These are phyloP conservation scores for Botryosphaeria dothidea DNA, from an alignment of 2,329 filamentous ascomycete species.

Conservation along the genomic window DNA sequence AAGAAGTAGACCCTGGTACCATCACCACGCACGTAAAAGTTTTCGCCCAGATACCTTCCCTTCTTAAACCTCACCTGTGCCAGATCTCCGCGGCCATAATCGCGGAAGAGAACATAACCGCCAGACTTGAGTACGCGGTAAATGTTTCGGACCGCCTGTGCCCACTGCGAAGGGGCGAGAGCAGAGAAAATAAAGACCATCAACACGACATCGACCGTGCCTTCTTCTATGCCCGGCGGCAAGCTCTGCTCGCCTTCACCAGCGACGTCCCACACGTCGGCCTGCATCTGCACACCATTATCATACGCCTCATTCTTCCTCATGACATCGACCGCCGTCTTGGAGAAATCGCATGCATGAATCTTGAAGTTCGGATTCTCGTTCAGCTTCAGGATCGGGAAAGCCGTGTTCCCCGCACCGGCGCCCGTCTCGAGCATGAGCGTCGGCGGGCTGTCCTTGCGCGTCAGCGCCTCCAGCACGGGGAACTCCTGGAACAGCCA, in stretches of 20 bases:
- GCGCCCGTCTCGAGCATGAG: slow-evolving; percentile 88
- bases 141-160: slow-evolving; percentile 77
- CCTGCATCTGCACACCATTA: slow-evolving; percentile 66
- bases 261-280: slow-evolving; percentile 93
- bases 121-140: slow-evolving; percentile 83
- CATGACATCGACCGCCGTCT: slow-evolving; percentile 92
- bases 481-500: slow-evolving; percentile 98
- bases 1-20: slow-evolving; percentile 98
- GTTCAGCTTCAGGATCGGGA: slow-evolving; percentile 83
- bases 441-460: slow-evolving; percentile 66
- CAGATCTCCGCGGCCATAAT: slow-evolving; percentile 93
- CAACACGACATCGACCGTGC: slow-evolving; percentile 86
- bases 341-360: slow-evolving; percentile 95
- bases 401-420: slow-evolving; percentile 94
- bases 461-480: slow-evolving; percentile 73
- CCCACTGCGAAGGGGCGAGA: slow-evolving; percentile 82
- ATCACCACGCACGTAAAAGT: slow-evolving; percentile 95
- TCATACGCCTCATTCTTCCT: slow-evolving; percentile 76
- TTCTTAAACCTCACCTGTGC: slow-evolving; percentile 98
- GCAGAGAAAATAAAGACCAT: slow-evolving; percentile 98
- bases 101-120: slow-evolving; percentile 90
- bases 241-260: slow-evolving; percentile 55
- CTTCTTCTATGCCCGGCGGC: slow-evolving; percentile 74
- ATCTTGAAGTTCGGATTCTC: slow-evolving; percentile 79
- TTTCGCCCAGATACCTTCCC: slow-evolving; percentile 89